phyloP scores from a whole-genome alignment of 345 rosid genomes.

The Bruguiera gymnorhiza region DNA sequence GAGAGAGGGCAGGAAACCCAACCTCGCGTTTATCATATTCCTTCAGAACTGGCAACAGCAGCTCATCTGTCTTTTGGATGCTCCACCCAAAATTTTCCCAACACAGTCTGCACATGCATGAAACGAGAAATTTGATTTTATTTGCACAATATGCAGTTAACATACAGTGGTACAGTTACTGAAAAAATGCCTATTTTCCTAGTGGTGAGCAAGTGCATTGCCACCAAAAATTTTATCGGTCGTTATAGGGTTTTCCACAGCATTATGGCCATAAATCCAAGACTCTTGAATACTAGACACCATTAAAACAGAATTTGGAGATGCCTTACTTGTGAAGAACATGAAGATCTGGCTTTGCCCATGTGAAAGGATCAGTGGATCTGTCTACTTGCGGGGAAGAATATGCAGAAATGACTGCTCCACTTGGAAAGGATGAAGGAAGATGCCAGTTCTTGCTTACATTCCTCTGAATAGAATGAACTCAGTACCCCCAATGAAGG shows the following conservation, averaged over 20 bases:
- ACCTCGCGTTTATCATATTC: constrained; percentile 94
- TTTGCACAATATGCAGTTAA: background rate
- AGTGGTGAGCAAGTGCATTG: background rate
- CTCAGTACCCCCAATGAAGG: constrained; percentile 8
- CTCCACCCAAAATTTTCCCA: constrained; percentile 96
- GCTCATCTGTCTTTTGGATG: constrained; percentile 72
- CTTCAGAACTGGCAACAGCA: constrained; percentile 80
- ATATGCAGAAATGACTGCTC: constrained; percentile 77
- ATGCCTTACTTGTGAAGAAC: constrained; percentile 64
- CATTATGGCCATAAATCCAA: background rate
- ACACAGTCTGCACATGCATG: constrained; percentile 57
- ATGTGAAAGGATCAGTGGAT: constrained; percentile 80
- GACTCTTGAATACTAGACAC: constrained; percentile 4
- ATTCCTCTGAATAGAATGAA: constrained; percentile 60
- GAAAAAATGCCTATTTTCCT: background rate
- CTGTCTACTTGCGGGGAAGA: constrained; percentile 81
- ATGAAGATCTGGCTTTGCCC: constrained; percentile 90
- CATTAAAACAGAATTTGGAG: constrained; percentile 11
- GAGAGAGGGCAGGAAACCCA: constrained; percentile 8
- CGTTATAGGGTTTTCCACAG: too few relatives aligned
- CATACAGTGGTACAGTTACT: too few relatives aligned
- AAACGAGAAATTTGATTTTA: background rate
- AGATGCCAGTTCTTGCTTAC: constrained; percentile 99
- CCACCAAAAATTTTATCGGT: too few relatives aligned
- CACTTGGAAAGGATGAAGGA: constrained; percentile 88